phyloP scores from a whole-genome alignment of 495 filamentous ascomycete genomes.

The Clohesyomyces aquaticus region DNA sequence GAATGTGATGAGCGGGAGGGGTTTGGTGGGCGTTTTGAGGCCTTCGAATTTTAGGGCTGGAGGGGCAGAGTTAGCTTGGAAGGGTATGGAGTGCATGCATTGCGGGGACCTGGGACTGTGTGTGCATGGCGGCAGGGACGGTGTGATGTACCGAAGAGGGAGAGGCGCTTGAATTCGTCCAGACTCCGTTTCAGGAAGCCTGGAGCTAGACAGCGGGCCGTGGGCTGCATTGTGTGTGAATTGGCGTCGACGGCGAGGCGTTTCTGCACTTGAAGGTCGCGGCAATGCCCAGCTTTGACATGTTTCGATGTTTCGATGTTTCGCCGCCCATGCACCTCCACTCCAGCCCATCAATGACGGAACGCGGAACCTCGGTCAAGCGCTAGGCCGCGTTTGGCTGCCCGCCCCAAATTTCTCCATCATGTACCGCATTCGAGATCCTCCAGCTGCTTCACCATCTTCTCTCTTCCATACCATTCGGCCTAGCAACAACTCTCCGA shows the following conservation, averaged over 20 bases:
- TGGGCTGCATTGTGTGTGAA: slow-evolving; percentile 29
- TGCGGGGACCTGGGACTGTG: no score
- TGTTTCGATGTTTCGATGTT: no score
- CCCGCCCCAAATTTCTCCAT: slow-evolving; percentile 12
- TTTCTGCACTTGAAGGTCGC: neutral
- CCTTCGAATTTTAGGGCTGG: slow-evolving; percentile 56
- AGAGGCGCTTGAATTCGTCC: slow-evolving; percentile 65
- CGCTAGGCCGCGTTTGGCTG: slow-evolving; percentile 9
- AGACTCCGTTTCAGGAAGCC: slow-evolving; percentile 67
- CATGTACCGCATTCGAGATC: neutral
- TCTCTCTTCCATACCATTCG: no score
- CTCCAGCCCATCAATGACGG: no score
- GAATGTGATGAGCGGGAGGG: slow-evolving; percentile 67
- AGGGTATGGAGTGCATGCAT: slow-evolving; percentile 50
- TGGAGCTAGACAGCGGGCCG: slow-evolving; percentile 53
- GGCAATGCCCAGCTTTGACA: neutral
- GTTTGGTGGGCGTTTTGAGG: slow-evolving; percentile 57
- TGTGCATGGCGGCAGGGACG: slow-evolving; percentile 18
- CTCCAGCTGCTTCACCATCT: neutral
- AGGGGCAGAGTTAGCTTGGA: neutral
- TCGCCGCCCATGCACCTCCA: no score
- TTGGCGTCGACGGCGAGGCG: neutral
- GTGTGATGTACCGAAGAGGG: slow-evolving; percentile 57
- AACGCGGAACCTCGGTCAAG: neutral
- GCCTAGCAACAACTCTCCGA: no score